Evolutionary conservation across 108 stramenopile genomes (phyloP).

Genomic region (Hondaea fermentalgiana): DNA sequence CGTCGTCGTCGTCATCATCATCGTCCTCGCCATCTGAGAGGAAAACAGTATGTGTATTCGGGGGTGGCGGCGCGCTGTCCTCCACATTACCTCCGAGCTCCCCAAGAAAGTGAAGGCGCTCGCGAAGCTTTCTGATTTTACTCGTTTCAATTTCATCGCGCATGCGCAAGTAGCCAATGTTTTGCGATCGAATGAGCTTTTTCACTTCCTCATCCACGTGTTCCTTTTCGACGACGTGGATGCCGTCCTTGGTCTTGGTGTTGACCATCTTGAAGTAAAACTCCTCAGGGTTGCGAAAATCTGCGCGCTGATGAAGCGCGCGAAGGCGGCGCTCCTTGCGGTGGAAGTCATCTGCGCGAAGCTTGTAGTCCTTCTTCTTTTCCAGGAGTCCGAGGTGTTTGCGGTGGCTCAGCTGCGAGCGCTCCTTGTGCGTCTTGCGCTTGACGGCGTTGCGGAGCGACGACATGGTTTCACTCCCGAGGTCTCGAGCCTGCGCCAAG

Average conservation of each 20-base stretch:
- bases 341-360: constrained; percentile 83
- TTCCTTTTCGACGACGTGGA: constrained; percentile 56
- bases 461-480: constrained; percentile 57
- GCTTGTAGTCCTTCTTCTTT: constrained; percentile 90
- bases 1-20: constrained; percentile 22
- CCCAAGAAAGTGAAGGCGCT: neutral
- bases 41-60: constrained; percentile 40
- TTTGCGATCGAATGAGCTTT: constrained; percentile 87
- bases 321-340: constrained; percentile 64
- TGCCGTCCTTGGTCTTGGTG: constrained; percentile 49
- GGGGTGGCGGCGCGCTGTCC: constrained; percentile 61
- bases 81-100: constrained; percentile 57
- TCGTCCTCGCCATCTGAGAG: constrained; percentile 43
- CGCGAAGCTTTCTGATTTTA: constrained; percentile 56
- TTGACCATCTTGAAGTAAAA: constrained; percentile 97
- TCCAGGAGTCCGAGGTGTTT: constrained; percentile 85
- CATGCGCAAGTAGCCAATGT: constrained; percentile 78
- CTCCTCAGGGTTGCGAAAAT: constrained; percentile 93
- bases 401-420: constrained; percentile 76
- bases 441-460: constrained; percentile 97
- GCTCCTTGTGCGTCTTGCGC: constrained; percentile 94
- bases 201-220: constrained; percentile 45
- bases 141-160: constrained; percentile 41
- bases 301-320: constrained; percentile 62
- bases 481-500: no score